Conservation (phyloP, 2,329 filamentous ascomycete species). For the Colletotrichum australisinense region DNA sequence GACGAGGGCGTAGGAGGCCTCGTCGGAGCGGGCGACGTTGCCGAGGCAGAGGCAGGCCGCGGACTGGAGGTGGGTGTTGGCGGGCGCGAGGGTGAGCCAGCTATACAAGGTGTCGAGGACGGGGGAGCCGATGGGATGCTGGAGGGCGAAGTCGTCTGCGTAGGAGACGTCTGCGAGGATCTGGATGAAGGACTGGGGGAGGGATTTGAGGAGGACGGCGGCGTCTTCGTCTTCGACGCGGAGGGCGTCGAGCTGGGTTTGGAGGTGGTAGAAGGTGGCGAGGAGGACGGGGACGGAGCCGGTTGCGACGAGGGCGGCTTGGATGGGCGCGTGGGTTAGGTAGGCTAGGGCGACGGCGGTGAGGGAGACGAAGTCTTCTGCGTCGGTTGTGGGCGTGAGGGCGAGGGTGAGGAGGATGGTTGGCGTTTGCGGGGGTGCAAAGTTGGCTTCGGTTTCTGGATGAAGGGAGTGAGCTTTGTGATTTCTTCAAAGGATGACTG, state of each 20-base stretch:
- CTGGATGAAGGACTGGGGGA: constrained; percentile 63
- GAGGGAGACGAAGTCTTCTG: constrained; percentile 66
- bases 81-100: constrained; percentile 54
- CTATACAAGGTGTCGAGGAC: constrained; percentile 54
- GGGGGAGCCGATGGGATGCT: constrained; percentile 55
- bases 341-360: constrained; percentile 66
- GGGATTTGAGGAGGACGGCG: constrained; percentile 55
- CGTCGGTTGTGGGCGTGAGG: constrained; percentile 54
- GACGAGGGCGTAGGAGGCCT: constrained; percentile 62
- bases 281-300: constrained; percentile 57
- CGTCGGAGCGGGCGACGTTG: constrained; percentile 71
- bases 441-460: constrained; percentile 57
- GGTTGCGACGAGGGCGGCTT: constrained; percentile 57
- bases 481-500: not conserved
- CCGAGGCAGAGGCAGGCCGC: constrained; percentile 71
- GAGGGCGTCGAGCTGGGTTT: constrained; percentile 52
- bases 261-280: constrained; percentile 58
- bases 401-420: constrained; percentile 63
- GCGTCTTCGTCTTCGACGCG: constrained; percentile 59
- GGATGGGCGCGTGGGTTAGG: constrained; percentile 64
- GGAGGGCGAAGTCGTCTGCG: constrained; percentile 56
- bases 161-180: constrained; percentile 65
- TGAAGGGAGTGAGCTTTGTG: not conserved
- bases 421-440: constrained; percentile 59
- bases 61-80: constrained; percentile 59